Evolutionary conservation across 371 early-diverging fungal species (phyloP).

Genomic region (Haplosporangium sp.): DNA sequence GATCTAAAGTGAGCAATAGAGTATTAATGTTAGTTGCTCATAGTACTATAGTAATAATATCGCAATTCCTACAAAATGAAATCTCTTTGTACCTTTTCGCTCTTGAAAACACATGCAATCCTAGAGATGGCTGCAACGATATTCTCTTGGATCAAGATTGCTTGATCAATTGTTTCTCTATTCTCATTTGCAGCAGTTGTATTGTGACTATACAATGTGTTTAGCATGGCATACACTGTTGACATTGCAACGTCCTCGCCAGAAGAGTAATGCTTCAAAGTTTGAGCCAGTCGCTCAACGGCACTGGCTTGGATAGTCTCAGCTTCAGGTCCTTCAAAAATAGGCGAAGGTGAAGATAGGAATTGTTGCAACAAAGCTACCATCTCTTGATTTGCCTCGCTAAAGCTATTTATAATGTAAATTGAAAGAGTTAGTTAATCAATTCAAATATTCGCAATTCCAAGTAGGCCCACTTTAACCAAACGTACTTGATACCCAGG

Average conservation of each 20-base stretch:
- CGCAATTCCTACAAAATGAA: background rate
- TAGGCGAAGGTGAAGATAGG: slow-evolving; percentile 70
- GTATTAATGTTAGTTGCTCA: background rate
- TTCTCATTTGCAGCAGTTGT: slow-evolving; percentile 28
- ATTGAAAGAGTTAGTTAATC: slow-evolving; percentile 36
- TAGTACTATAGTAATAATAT: background rate
- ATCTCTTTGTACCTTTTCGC: slow-evolving; percentile 57
- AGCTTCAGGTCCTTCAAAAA: slow-evolving; percentile 60
- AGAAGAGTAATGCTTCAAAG: slow-evolving; percentile 59
- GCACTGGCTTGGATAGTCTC: slow-evolving; percentile 65
- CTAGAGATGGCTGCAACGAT: slow-evolving; percentile 71
- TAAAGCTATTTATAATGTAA: slow-evolving; percentile 49
- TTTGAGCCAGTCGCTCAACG: slow-evolving; percentile 67
- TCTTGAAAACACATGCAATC: slow-evolving; percentile 73
- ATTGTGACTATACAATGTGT: slow-evolving; percentile 61
- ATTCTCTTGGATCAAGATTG: slow-evolving; percentile 67
- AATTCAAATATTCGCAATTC: no score
- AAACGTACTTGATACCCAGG: slow-evolving; percentile 69
- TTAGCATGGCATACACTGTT: slow-evolving; percentile 66
- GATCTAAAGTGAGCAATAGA: slow-evolving; percentile 46
- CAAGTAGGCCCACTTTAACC: no score
- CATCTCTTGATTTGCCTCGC: slow-evolving; percentile 64
- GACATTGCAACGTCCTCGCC: slow-evolving; percentile 64
- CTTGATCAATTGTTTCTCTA: slow-evolving; percentile 57
- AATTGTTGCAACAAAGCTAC: slow-evolving; percentile 69